Base-by-base conservation (phyloP, 495 filamentous ascomycete genomes). In the Echria macrotheca region DNA sequence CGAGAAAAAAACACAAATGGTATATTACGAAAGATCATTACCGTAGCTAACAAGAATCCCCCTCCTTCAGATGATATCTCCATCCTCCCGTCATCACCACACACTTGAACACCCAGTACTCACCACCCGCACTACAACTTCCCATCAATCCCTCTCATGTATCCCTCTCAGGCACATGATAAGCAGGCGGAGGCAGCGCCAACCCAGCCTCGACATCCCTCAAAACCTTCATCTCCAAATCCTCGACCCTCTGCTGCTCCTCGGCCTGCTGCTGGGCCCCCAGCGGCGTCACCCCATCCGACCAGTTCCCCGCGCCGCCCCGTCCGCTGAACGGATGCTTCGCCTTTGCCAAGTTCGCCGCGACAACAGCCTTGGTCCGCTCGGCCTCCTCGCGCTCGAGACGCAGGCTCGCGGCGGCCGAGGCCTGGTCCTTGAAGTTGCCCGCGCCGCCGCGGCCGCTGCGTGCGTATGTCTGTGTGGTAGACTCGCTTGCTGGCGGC, bases 221-320 rank as follows among this genome's bases (percentile, higher is more conserved):
- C 58, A 67, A 46, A 39, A 77, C 64, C 61, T 60, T 56, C 48
- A 61, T 47, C 52, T 64, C 54, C 32, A 67, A 44, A 49, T 61
- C 59, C 51, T 69, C 68, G 49, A 57, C 52, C 53, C 63, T 53
- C 41, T 55, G 47, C 56, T 55, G 47, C 56, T 62, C 53, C 45
- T 54, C 40, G 53, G 66, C 48, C 41, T 58, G 58, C 43, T 47
- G 26, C 25, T 56, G 51, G 26, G 62, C 55, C 29, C 53, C 41
- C 48, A 25, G 35, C 9, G 31, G 23, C 25, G 46, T 50, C 47
- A 55, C 46, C 47, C 54, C 37, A 31, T 63, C 64, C 5, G 44
- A 49, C 63, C 70, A 82, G 60, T 84, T 84, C 10, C 81, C 81
- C 5, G 77, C 76, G 17, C 81, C 81, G 14, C 81, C 81, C 19